Conservation (phyloP, 495 filamentous ascomycete species). For the Lentithecium fluviatile region DNA sequence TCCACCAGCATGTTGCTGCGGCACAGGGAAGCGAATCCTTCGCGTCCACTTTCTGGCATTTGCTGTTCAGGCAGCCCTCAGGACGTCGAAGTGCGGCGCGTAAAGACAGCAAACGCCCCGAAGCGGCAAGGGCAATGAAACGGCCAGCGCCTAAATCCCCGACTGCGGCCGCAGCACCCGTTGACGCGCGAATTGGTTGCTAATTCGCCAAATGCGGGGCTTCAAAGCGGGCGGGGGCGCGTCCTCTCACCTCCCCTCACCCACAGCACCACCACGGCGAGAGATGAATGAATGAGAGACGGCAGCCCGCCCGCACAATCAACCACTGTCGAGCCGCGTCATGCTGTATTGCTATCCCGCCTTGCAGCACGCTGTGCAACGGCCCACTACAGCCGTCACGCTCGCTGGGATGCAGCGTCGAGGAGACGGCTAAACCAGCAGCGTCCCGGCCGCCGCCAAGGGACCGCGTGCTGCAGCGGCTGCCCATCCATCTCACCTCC, state of each 20-base stretch:
- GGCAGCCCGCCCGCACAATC: neutral
- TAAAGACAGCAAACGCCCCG: conserved; percentile 24
- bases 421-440: too few relatives aligned
- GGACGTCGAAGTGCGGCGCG: conserved; percentile 12
- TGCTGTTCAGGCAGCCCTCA: neutral
- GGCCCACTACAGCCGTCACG: too few relatives aligned
- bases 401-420: too few relatives aligned
- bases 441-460: too few relatives aligned
- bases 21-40: conserved; percentile 15
- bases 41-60: conserved; percentile 11
- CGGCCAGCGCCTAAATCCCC: conserved; percentile 14
- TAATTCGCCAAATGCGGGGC: conserved; percentile 15
- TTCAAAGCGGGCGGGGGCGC: too few relatives aligned
- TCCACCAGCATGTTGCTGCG: conserved; percentile 3
- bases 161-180: neutral
- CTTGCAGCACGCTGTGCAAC: too few relatives aligned
- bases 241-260: neutral
- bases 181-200: neutral
- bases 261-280: neutral
- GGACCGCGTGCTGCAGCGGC: too few relatives aligned
- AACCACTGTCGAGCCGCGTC: neutral
- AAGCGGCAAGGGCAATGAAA: conserved; percentile 15
- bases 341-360: too few relatives aligned
- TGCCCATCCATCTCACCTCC: too few relatives aligned
- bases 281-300: too few relatives aligned